Evolutionary conservation across 768 basidiomycete genomes (phyloP).

Genomic region (Dentipellis fragilis): DNA sequence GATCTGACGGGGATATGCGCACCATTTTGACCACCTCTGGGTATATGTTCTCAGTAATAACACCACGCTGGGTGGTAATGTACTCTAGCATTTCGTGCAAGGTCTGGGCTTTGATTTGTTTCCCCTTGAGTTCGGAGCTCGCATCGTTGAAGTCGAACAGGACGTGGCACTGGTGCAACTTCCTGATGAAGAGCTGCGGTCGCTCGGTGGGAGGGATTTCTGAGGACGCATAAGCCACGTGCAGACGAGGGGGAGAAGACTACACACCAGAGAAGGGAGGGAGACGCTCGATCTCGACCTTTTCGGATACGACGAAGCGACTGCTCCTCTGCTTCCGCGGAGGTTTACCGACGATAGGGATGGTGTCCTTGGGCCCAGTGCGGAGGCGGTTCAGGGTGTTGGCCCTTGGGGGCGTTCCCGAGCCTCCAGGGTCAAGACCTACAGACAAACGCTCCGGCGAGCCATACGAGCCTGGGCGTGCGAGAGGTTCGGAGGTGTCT

Average conservation of each 20-base stretch:
- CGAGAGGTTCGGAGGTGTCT: conserved; percentile 42
- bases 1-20: conserved; percentile 20
- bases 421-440: conserved; percentile 34
- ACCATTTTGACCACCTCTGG: conserved; percentile 99
- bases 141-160: conserved; percentile 99
- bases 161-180: conserved; percentile 92
- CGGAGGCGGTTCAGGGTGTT: conserved; percentile 67
- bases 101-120: conserved; percentile 97
- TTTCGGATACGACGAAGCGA: conserved; percentile 92
- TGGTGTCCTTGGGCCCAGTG: conserved; percentile 87
- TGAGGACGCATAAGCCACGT: conserved; percentile 22
- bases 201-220: conserved; percentile 87
- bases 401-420: conserved; percentile 51
- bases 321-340: conserved; percentile 97
- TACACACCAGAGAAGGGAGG: conserved; percentile 79
- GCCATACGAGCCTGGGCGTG: conserved; percentile 29
- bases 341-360: conserved; percentile 91
- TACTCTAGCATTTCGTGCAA: conserved; percentile 98
- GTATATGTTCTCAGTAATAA: conserved; percentile 95
- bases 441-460: conserved; percentile 40
- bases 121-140: conserved; percentile 89
- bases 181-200: conserved; percentile 84
- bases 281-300: conserved; percentile 90
- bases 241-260: conserved; percentile 1
- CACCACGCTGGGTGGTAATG: conserved; percentile 91